Percentiles rank a stretch among this genome's conserved stretches.
Conservation (phyloP, 768 basidiomycete species). For the Amanita rubescens region DNA sequence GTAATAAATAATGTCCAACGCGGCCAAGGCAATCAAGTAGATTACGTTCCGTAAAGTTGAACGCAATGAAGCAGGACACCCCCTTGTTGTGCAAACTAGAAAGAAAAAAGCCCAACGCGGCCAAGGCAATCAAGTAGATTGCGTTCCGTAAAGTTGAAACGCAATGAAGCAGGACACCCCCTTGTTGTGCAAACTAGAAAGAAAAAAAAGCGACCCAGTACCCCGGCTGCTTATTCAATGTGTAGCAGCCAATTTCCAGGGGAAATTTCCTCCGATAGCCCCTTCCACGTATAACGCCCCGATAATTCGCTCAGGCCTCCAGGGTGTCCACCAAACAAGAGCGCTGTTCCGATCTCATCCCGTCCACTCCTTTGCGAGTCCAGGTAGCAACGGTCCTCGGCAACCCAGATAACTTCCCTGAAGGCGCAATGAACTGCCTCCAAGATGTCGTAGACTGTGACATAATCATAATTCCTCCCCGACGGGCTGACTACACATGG, state of each 20-base stretch:
- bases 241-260: slow-evolving; percentile 1
- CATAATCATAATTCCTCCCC: not conserved
- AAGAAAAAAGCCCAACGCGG: not conserved
- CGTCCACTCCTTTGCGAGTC: not conserved
- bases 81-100: not conserved
- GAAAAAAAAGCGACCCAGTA: no score
- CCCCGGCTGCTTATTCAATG: slow-evolving; percentile 3
- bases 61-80: not conserved
- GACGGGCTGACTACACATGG: not conserved
- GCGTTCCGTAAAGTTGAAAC: not conserved
- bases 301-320: no score
- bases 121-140: not conserved
- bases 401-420: not conserved
- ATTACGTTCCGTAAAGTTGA: not conserved
- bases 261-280: not conserved
- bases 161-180: not conserved
- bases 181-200: not conserved
- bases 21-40: not conserved
- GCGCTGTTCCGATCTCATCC: not conserved
- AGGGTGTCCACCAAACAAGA: not conserved
- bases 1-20: not conserved
- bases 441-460: not conserved
- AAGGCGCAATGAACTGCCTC: not conserved
- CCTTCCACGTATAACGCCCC: not conserved
- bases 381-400: not conserved